A percentile compares a stretch with the other conserved stretches of the same genome.
These are phyloP conservation scores for Exophiala calicioides DNA, from an alignment of 2,329 filamentous ascomycete species.

Conservation along the genomic window DNA sequence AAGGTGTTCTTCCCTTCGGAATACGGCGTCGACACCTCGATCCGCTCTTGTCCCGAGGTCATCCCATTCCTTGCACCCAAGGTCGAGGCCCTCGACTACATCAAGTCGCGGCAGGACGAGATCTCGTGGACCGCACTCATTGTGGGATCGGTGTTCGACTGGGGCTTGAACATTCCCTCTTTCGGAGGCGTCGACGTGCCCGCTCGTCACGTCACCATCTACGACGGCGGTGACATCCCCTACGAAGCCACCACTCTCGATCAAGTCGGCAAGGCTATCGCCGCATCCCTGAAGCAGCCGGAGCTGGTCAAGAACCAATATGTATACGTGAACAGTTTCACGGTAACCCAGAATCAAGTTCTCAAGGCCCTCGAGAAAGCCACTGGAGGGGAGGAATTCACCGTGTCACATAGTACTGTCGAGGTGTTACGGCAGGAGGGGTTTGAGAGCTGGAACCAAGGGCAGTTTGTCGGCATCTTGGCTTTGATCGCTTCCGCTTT, in stretches of 20 bases:
- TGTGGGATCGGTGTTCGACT: conserved; percentile 63
- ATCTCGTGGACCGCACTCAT: conserved; percentile 64
- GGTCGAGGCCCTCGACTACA: conserved; percentile 49
- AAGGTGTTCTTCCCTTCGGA: conserved; percentile 39
- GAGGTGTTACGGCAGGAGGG: conserved; percentile 42
- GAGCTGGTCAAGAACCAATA: conserved; percentile 59
- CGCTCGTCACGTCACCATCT: conserved; percentile 49
- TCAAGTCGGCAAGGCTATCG: conserved; percentile 25
- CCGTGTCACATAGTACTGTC: conserved; percentile 44
- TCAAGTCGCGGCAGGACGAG: conserved; percentile 49
- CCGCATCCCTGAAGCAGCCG: conserved; percentile 47
- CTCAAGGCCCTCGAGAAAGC: conserved; percentile 55
- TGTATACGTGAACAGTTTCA: conserved; percentile 59
- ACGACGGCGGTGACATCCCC: conserved; percentile 22
- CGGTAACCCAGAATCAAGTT: conserved; percentile 60
- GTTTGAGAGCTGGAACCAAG: conserved; percentile 26
- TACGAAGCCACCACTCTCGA: conserved; percentile 27
- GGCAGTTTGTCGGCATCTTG: conserved; percentile 4
- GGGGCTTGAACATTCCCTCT: conserved; percentile 40
- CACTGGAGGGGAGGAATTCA: conserved; percentile 56
- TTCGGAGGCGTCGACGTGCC: conserved; percentile 56
- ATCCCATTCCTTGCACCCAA: conserved; percentile 34
- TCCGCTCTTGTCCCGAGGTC: conserved; percentile 30
- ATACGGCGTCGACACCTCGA: conserved; percentile 34
- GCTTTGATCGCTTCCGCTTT: conserved; percentile 8